Evolutionary conservation across 1,284 basidiomycete genomes (phyloP), one percentile per base, ranked within the genome.

Genomic region (Macrocystidia cucumis): DNA sequence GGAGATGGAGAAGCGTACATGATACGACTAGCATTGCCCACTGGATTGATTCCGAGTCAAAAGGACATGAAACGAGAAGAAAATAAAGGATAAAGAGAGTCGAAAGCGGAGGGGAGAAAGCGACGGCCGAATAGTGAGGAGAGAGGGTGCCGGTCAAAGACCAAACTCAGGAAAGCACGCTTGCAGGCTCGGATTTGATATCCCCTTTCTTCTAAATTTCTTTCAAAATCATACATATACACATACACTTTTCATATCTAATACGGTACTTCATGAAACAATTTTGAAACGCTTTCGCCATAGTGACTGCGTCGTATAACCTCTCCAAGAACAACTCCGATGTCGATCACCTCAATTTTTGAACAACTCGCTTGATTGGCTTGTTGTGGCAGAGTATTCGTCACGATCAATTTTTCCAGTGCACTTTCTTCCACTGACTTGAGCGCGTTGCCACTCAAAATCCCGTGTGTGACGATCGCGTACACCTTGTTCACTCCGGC

Each of bases 391-490:
- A 98, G 78, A 55, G 96, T 98, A 67, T 99, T 99, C 49, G 96
- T 98, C 49, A 98, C 92, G 39, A 98, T 91, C 54, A 99, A 65
- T 71, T 93, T 96, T 63, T 95, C 90, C 59, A 99, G 63, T 44
- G 74, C 76, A 48, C 85, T 90, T 49, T 71, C 68, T 49, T 73
- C 69, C 43, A 95, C 77, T 19, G 67, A 67, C 60, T 71, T 61
- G 45, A 97, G 67, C 32, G 95, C 93, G 40, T 89, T 82, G 17
- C 92, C 92, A 54, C 83, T 88, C 51, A 98, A 69, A 44, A 99
- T 97, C 22, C 96, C 96, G 60, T 99, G 96, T 28, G 96, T 99
- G 41, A 98, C 96, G 54, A 98, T 82, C 41, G 90, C 96, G 53
- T 84, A 84, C 39, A 96, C 87, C 55, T 80, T 78, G 29, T 69